Base-by-base conservation (phyloP, 495 filamentous ascomycete species). In the Penicillium bovifimosum region DNA sequence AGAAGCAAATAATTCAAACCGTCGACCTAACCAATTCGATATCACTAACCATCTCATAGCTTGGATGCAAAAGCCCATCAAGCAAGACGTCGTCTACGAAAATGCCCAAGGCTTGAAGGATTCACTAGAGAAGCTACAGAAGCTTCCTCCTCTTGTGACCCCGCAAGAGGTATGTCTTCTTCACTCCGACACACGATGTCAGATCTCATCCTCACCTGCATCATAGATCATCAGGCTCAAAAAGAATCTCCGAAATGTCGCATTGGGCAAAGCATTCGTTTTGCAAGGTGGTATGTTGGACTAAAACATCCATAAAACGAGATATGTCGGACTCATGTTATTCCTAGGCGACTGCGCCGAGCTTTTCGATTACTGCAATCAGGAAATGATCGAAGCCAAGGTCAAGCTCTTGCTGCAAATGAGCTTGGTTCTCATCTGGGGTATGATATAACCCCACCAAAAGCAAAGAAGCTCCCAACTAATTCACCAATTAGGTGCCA, bases 281-380 rank as follows among this genome's bases (percentile, higher is more conserved):
- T 80, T 98, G 10, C 93, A 98, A 74, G 93, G 93, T 46, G 93
- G 74, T 73, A 60, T 38, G 65, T 65, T 8, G 41, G 7, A 36
- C 18, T n/a, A 9, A 6, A 4, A 26, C 10, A 17, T 9, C 9
- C 38, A 33, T 14, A 10, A 33, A 26, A 32, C 24, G n/a, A 26
- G 11, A 32, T 39, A n/a, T 16, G 0, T 14, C 2, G 20, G 20
- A 29, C 47, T 58, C 35, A 54, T 34, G 17, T 33, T 13, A 9
- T 9, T 18, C 33, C 35, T 43, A 79, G 77, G 91, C 47, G 93
- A 98, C 71, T 98, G 93, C 62, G 93, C 93, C 5, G 93, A 98
- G 74, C 76, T 98, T 6, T 98, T 98, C 61, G 88, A 92, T 70
- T 98, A 98, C 78, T 98, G 93, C 69, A 83, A 90, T 60, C 85